Conservation (phyloP, 805 yeast species). For the Torulaspora delbrueckii region DNA sequence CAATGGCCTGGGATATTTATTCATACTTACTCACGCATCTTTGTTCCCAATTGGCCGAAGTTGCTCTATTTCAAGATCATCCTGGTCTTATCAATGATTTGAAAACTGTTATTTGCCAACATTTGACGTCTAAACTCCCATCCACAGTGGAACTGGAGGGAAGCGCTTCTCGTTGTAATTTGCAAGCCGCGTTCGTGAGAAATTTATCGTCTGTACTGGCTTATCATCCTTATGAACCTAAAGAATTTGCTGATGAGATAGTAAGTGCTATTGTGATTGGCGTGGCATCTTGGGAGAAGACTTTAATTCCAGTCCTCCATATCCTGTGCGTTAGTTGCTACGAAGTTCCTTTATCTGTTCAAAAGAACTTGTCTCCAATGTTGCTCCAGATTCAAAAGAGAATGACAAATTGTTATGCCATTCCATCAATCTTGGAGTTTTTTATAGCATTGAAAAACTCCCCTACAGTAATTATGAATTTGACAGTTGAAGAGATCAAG, state of each 20-base stretch:
- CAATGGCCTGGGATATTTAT: constrained; percentile 66
- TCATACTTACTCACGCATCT: constrained; percentile 63
- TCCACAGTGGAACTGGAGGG: constrained; percentile 39
- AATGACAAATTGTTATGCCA: constrained; percentile 62
- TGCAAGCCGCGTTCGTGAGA: constrained; percentile 61
- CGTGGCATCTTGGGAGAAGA: constrained; percentile 68
- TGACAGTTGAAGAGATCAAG: constrained; percentile 70
- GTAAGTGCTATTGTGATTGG: constrained; percentile 57
- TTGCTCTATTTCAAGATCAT: constrained; percentile 46
- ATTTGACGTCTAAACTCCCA: constrained; percentile 49
- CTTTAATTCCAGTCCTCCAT: constrained; percentile 74
- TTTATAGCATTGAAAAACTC: constrained; percentile 59
- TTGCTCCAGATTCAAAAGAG: constrained; percentile 70
- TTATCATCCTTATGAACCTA: constrained; percentile 50
- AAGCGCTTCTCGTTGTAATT: constrained; percentile 49
- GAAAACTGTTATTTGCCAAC: constrained; percentile 52
- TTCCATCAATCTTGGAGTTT: constrained; percentile 73
- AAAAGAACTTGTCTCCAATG: constrained; percentile 61
- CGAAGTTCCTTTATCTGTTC: constrained; percentile 70
- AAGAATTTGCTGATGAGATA: constrained; percentile 58
- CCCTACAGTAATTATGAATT: constrained; percentile 63
- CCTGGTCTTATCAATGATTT: constrained; percentile 40
- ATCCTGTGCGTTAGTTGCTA: constrained; percentile 73
- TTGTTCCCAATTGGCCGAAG: constrained; percentile 62
- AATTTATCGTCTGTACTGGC: constrained; percentile 59